phyloP scores from a whole-genome alignment of 2,329 filamentous ascomycete species.

The Pestalotiopsis sp. region DNA sequence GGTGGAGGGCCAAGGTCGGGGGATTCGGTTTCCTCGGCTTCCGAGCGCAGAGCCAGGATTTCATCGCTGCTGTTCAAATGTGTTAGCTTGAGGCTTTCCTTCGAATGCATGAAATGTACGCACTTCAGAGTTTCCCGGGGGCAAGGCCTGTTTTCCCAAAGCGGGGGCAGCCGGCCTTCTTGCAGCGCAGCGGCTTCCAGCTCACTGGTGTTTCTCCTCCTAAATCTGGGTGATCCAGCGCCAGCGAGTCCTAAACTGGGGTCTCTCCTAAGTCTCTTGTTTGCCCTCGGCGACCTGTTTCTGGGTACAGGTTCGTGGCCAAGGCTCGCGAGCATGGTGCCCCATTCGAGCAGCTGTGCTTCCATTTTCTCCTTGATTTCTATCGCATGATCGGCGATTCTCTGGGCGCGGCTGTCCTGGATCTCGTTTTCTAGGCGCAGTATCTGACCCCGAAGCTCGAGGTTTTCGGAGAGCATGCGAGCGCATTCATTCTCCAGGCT shows the following conservation, averaged over 20 bases:
- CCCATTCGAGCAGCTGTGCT: slow-evolving; percentile 72
- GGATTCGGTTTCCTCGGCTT: slow-evolving; percentile 58
- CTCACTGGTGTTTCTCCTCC: slow-evolving; percentile 58
- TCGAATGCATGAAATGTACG: slow-evolving; percentile 4
- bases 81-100: not conserved
- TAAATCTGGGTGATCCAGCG: slow-evolving; percentile 55
- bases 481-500: slow-evolving; percentile 76
- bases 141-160: slow-evolving; percentile 70
- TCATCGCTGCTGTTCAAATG: slow-evolving; percentile 56
- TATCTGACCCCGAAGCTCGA: slow-evolving; percentile 71
- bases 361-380: slow-evolving; percentile 74
- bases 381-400: slow-evolving; percentile 67
- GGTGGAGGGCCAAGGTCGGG: slow-evolving; percentile 71
- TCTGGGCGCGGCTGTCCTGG: slow-evolving; percentile 60
- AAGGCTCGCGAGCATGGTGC: slow-evolving; percentile 66
- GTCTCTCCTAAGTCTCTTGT: slow-evolving; percentile 43
- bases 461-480: slow-evolving; percentile 77
- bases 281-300: slow-evolving; percentile 45
- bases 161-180: slow-evolving; percentile 64
- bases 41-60: slow-evolving; percentile 60
- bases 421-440: slow-evolving; percentile 70
- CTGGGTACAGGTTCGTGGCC: slow-evolving; percentile 59
- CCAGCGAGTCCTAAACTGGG: slow-evolving; percentile 47
- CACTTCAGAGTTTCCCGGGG: slow-evolving; percentile 71
- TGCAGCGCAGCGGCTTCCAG: slow-evolving; percentile 52